Conservation (phyloP, 2,329 filamentous ascomycete genomes). For the Stagonosporopsis vannaccii region DNA sequence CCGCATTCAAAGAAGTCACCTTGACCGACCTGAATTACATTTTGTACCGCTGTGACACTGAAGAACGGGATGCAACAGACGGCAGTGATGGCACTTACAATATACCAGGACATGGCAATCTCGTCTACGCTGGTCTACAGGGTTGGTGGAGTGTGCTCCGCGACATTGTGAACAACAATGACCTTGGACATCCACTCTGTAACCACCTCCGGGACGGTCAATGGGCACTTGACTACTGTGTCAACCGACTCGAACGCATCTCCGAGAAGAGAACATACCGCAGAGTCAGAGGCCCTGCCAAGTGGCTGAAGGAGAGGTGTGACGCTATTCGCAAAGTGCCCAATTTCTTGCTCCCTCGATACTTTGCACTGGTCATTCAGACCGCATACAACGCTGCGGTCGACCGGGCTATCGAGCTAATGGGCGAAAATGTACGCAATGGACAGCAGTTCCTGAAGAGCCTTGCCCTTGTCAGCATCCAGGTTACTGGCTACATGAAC, state of each 20-base stretch:
- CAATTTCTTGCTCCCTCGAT: slow-evolving; percentile 87
- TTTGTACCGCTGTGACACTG: slow-evolving; percentile 88
- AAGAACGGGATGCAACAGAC: slow-evolving; percentile 80
- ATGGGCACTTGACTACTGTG: slow-evolving; percentile 90
- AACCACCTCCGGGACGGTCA: slow-evolving; percentile 90
- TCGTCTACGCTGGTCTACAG: slow-evolving; percentile 96
- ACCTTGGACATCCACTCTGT: slow-evolving; percentile 91
- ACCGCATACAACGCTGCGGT: slow-evolving; percentile 87
- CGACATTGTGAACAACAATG: slow-evolving; percentile 83
- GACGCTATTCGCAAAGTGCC: slow-evolving; percentile 85
- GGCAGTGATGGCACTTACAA: slow-evolving; percentile 88
- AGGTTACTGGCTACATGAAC: slow-evolving; percentile 87
- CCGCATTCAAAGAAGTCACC: slow-evolving; percentile 77
- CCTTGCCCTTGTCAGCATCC: slow-evolving; percentile 88
- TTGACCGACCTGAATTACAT: slow-evolving; percentile 89
- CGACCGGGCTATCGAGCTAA: slow-evolving; percentile 77
- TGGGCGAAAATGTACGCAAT: slow-evolving; percentile 77
- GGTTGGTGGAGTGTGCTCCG: slow-evolving; percentile 97
- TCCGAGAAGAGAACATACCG: slow-evolving; percentile 69
- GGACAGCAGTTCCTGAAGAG: slow-evolving; percentile 90
- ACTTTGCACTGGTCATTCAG: slow-evolving; percentile 88
- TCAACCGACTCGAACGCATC: slow-evolving; percentile 77
- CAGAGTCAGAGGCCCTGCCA: slow-evolving; percentile 69
- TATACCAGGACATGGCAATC: slow-evolving; percentile 80
- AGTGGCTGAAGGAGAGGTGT: slow-evolving; percentile 85